phyloP scores from a whole-genome alignment of 305 asterid species.

The Solanum aculeatissimum region DNA sequence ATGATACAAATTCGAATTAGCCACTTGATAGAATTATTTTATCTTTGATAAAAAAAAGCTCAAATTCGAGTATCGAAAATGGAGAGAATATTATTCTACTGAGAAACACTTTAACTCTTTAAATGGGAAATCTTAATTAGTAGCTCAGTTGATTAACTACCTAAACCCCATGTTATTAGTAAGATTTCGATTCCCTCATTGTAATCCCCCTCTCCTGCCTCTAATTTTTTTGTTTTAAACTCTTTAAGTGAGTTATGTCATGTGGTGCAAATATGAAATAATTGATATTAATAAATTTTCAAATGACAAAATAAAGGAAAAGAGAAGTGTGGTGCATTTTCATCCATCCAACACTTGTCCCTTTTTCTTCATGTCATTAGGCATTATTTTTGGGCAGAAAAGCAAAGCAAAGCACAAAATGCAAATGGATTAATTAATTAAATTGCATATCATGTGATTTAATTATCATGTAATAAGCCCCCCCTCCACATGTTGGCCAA shows the following conservation, averaged over 20 bases:
- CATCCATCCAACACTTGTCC: slow-evolving; percentile 34
- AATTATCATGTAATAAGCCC: background rate
- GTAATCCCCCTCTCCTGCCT: no score
- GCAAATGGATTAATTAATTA: background rate
- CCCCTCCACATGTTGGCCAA: slow-evolving; percentile 30
- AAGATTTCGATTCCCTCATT: no score
- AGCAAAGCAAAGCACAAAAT: slow-evolving; percentile 5
- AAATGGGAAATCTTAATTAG: no score
- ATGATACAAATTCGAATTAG: background rate
- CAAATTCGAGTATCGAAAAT: background rate
- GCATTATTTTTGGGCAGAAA: slow-evolving; percentile 3
- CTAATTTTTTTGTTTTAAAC: no score
- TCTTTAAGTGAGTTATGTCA: background rate
- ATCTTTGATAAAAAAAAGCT: background rate
- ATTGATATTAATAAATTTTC: background rate
- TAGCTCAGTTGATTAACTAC: no score
- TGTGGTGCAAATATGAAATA: background rate
- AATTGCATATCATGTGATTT: slow-evolving; percentile 24
- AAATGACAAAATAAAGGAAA: background rate
- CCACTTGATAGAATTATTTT: no score
- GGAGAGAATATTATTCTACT: background rate
- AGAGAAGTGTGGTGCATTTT: background rate
- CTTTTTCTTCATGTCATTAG: slow-evolving; percentile 6
- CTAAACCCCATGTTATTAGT: no score
- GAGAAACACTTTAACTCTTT: background rate